phyloP scores from a whole-genome alignment of 176 grass and related monocot species.

The sorghum (Sorghum bicolor) region DNA sequence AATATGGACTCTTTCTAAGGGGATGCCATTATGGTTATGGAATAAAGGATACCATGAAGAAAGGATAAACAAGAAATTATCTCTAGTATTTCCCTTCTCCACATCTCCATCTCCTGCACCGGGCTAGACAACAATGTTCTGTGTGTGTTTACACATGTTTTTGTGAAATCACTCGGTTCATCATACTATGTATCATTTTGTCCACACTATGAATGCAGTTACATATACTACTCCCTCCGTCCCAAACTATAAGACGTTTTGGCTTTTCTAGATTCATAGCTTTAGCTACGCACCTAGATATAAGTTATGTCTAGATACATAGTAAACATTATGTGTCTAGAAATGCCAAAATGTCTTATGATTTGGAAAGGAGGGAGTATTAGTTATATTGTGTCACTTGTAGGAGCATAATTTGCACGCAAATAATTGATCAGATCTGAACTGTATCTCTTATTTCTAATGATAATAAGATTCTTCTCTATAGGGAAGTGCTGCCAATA shows the following conservation, averaged over 20 bases:
- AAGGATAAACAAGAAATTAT: neutral
- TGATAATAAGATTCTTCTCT: slow-evolving; percentile 29
- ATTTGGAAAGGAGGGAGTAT: neutral
- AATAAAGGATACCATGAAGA: neutral
- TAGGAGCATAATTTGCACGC: neutral
- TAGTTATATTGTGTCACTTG: slow-evolving; percentile 3
- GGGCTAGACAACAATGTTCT: neutral
- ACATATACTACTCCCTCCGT: neutral
- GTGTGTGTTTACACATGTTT: neutral
- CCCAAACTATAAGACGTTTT: neutral
- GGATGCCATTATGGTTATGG: neutral
- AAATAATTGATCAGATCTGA: slow-evolving; percentile 14
- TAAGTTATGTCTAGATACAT: neutral
- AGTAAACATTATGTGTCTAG: neutral
- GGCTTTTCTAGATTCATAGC: neutral
- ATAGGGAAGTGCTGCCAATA: slow-evolving; percentile 77
- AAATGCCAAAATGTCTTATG: neutral
- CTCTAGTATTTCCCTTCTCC: neutral
- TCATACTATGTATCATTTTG: neutral
- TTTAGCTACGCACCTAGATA: neutral
- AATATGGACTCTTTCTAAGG: neutral
- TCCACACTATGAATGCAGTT: neutral
- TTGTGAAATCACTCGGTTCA: slow-evolving; percentile 5
- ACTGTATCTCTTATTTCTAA: slow-evolving; percentile 1
- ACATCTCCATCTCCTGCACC: neutral